Evolutionary conservation across 2,329 filamentous ascomycete genomes (phyloP).

Genomic region (Camptophora hylomeconis): DNA sequence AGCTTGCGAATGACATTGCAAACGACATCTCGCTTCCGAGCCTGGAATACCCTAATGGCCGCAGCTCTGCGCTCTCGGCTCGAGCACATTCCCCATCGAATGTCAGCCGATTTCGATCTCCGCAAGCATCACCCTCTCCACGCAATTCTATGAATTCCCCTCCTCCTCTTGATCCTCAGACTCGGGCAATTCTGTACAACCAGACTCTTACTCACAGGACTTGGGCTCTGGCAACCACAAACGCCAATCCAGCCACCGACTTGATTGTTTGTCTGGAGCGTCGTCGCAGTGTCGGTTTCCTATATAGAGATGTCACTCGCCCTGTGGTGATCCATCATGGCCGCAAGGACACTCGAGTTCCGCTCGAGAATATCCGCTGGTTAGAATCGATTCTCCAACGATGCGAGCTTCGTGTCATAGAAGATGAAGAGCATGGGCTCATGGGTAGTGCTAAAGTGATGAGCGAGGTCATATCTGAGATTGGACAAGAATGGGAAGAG

Average conservation of each 20-base stretch:
- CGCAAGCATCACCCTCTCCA: neutral
- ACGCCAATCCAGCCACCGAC: constrained; percentile 88
- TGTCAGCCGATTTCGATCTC: constrained; percentile 1
- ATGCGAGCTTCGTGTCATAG: constrained; percentile 80
- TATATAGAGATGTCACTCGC: constrained; percentile 89
- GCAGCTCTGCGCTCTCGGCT: no score
- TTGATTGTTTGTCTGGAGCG: constrained; percentile 85
- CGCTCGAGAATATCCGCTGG: constrained; percentile 91
- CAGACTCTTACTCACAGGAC: constrained; percentile 79
- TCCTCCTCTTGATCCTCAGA: constrained; percentile 10
- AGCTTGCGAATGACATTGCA: no score
- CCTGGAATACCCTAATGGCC: no score
- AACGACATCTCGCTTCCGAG: constrained; percentile 3
- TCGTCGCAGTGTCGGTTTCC: constrained; percentile 81
- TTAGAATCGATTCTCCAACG: constrained; percentile 84
- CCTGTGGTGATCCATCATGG: constrained; percentile 91
- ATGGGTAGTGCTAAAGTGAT: constrained; percentile 94
- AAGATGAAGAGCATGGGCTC: constrained; percentile 84
- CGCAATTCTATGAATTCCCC: constrained; percentile 2
- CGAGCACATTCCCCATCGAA: constrained; percentile 16
- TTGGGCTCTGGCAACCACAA: constrained; percentile 82
- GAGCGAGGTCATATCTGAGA: constrained; percentile 88
- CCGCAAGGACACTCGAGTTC: constrained; percentile 76
- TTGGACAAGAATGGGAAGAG: constrained; percentile 85
- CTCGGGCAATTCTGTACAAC: constrained; percentile 46